phyloP scores from a whole-genome alignment of 441 rosid species.

The Corymbia citriodora region DNA sequence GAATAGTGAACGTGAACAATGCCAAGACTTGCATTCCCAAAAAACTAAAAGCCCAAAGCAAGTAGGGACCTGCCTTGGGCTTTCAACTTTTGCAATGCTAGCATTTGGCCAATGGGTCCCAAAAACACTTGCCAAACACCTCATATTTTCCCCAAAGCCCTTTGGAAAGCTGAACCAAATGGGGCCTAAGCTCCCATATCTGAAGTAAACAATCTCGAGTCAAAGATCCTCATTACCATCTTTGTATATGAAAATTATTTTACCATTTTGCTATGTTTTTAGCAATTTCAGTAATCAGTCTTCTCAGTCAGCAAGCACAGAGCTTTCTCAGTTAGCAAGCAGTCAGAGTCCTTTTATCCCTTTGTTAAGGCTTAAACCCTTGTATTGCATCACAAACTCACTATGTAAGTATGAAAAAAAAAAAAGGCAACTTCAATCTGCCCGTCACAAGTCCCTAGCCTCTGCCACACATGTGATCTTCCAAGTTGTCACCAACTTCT shows the following conservation, averaged over 20 bases:
- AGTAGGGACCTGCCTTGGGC: rapidly evolving
- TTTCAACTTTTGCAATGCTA: rapidly evolving
- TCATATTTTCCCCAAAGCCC: rapidly evolving
- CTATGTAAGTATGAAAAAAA: background rate
- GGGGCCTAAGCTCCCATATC: background rate
- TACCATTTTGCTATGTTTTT: background rate
- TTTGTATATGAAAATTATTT: background rate
- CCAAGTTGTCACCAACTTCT: background rate
- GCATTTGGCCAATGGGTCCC: no score
- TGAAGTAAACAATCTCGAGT: background rate
- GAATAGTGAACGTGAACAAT: rapidly evolving
- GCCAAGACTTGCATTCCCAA: no score
- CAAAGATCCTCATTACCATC: background rate
- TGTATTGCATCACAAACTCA: background rate
- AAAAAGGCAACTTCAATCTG: background rate
- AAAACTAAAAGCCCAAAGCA: no score
- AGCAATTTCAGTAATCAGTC: background rate
- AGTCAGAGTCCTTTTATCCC: background rate
- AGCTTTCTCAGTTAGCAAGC: background rate
- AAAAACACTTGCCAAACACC: no score
- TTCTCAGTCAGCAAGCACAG: background rate
- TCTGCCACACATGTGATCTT: background rate
- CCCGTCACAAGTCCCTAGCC: background rate
- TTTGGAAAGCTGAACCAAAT: no score
- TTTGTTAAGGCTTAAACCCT: background rate